Percentiles rank a stretch among this genome's conserved stretches.
These are phyloP conservation scores for Vigna unguiculata DNA, from an alignment of 306 rosid genomes.

Conservation along the genomic window DNA sequence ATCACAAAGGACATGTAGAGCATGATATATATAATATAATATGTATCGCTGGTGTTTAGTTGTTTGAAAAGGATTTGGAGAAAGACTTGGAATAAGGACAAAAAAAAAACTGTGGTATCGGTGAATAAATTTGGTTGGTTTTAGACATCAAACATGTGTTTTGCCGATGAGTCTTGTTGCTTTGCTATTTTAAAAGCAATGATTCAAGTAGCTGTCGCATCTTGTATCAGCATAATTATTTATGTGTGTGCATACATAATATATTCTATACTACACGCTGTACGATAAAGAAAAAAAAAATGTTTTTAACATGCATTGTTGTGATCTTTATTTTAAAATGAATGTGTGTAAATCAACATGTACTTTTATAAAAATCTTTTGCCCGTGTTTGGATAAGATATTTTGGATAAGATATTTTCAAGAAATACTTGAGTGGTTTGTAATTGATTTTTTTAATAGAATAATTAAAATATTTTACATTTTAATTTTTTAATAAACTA, in stretches of 20 bases:
- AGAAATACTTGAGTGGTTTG: too few species aligned
- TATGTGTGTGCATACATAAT: background rate
- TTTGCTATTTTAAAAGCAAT: background rate
- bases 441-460: too few species aligned
- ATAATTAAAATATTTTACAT: too few species aligned
- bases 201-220: background rate
- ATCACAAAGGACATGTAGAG: background rate
- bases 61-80: slow-evolving; percentile 3
- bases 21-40: background rate
- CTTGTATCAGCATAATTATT: background rate
- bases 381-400: too few species aligned
- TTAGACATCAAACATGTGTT: background rate
- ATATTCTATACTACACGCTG: background rate
- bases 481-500: too few species aligned
- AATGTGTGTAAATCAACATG: background rate
- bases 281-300: background rate
- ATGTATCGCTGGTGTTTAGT: background rate
- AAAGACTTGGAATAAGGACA: slow-evolving; percentile 7
- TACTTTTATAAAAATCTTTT: background rate
- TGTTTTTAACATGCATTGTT: background rate
- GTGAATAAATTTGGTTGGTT: slow-evolving; percentile 35
- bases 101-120: slow-evolving; percentile 21
- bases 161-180: background rate
- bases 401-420: too few species aligned
- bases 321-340: background rate